phyloP scores from a whole-genome alignment of 148 eudicot genomes.

The Camellia granthamiana region DNA sequence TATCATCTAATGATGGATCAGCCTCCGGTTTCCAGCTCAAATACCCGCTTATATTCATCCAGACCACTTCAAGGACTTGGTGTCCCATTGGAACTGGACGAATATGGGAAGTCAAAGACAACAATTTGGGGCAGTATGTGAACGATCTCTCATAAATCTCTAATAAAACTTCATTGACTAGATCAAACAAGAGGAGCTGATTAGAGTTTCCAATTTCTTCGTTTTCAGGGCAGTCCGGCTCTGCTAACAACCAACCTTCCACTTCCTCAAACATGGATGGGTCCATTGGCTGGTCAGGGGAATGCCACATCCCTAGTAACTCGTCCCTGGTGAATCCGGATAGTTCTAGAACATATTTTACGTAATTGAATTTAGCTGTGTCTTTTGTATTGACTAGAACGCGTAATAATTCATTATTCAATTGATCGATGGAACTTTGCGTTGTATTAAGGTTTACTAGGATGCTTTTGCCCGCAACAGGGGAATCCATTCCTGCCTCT shows the following conservation, averaged over 20 bases:
- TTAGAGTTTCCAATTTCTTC: conserved; percentile 24
- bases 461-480: background rate
- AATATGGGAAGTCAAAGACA: conserved; percentile 39
- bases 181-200: conserved; percentile 59
- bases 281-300: conserved; percentile 49
- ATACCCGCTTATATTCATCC: conserved; percentile 56
- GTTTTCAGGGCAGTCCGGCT: conserved; percentile 19
- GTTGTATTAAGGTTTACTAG: background rate
- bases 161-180: conserved; percentile 63
- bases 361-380: conserved; percentile 46
- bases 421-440: conserved; percentile 7
- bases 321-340: conserved; percentile 55
- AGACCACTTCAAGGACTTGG: conserved; percentile 66
- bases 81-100: conserved; percentile 67
- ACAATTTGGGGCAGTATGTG: conserved; percentile 47
- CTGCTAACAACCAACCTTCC: conserved; percentile 30
- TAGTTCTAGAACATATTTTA: conserved; percentile 48
- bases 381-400: conserved; percentile 25
- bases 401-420: background rate
- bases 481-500: background rate
- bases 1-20: conserved; percentile 44
- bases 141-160: conserved; percentile 55
- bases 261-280: conserved; percentile 52
- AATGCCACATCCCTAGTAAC: conserved; percentile 59
- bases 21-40: conserved; percentile 40